Evolutionary conservation across 768 basidiomycete genomes (phyloP).

Genomic region (Cystobasidium onofrii): DNA sequence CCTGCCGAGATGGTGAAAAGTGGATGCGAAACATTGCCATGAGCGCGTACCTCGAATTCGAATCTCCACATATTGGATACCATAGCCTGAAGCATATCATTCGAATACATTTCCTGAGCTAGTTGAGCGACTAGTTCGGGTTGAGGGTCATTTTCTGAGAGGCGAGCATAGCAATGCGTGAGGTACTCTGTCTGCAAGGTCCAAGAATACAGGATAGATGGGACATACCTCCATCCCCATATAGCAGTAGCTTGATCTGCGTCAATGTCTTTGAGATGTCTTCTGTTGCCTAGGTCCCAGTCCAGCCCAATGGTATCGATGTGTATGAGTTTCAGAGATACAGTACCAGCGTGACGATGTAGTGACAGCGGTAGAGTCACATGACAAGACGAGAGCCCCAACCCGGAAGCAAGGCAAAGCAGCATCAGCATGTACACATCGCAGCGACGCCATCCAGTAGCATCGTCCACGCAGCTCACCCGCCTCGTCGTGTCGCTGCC

Average conservation of each 20-base stretch:
- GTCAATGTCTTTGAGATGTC: slow-evolving; percentile 82
- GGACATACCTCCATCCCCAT: slow-evolving; percentile 69
- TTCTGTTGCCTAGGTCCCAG: slow-evolving; percentile 62
- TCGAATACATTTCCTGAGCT: slow-evolving; percentile 88
- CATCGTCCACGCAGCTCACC: slow-evolving; percentile 51
- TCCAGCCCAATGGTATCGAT: not conserved
- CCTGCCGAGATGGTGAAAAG: not conserved
- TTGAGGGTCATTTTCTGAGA: slow-evolving; percentile 62
- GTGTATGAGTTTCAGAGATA: not conserved
- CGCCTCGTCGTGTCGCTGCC: slow-evolving; percentile 70
- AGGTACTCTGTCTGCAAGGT: no score
- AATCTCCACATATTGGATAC: slow-evolving; percentile 74
- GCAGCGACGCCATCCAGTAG: slow-evolving; percentile 17
- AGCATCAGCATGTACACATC: slow-evolving; percentile 18
- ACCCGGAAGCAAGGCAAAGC: no score
- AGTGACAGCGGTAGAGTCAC: not conserved
- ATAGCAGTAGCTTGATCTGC: slow-evolving; percentile 78
- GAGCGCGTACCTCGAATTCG: slow-evolving; percentile 75
- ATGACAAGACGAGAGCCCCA: not conserved
- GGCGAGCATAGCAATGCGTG: not conserved
- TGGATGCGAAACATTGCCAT: slow-evolving; percentile 5
- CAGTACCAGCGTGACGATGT: not conserved
- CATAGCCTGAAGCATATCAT: slow-evolving; percentile 71
- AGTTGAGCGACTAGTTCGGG: slow-evolving; percentile 89
- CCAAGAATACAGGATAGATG: no score